Evolutionary conservation across 2,329 filamentous ascomycete species (phyloP).

Genomic region (Dothideomycetes sp.): DNA sequence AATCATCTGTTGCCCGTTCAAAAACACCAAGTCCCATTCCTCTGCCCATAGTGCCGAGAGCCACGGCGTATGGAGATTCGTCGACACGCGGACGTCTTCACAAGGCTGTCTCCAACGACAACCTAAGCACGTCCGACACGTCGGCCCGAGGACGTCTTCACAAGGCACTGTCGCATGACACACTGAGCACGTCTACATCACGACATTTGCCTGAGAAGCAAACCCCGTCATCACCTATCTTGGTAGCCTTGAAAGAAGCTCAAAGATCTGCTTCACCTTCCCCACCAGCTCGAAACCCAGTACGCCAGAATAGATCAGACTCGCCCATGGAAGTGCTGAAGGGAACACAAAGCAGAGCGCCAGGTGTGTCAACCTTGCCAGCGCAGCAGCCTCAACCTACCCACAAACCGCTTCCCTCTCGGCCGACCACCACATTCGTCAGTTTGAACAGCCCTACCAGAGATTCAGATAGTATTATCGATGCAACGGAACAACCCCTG

Average conservation of each 20-base stretch:
- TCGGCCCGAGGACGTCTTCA: no score
- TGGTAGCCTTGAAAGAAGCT: no score
- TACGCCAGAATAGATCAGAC: background rate
- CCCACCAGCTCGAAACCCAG: background rate
- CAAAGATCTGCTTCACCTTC: background rate
- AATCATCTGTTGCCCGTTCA: conserved; percentile 21
- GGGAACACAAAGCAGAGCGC: background rate
- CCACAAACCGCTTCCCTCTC: conserved; percentile 33
- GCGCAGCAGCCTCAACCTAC: background rate
- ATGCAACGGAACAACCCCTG: conserved; percentile 28
- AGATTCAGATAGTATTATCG: conserved; percentile 30
- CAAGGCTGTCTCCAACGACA: conserved; percentile 1
- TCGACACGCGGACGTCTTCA: background rate
- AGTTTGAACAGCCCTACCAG: conserved; percentile 27
- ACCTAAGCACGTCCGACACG: conserved; percentile 1
- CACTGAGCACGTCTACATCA: no score
- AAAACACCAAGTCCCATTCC: conserved; percentile 8
- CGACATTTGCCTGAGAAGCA: no score
- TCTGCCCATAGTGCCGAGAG: background rate
- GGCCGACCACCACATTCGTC: conserved; percentile 27
- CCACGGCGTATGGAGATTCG: no score
- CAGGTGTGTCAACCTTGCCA: background rate
- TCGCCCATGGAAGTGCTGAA: background rate
- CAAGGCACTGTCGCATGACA: no score
- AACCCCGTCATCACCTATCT: background rate